Conservation (phyloP, 331 rosid genomes). For the Phaseolus coccineus region DNA sequence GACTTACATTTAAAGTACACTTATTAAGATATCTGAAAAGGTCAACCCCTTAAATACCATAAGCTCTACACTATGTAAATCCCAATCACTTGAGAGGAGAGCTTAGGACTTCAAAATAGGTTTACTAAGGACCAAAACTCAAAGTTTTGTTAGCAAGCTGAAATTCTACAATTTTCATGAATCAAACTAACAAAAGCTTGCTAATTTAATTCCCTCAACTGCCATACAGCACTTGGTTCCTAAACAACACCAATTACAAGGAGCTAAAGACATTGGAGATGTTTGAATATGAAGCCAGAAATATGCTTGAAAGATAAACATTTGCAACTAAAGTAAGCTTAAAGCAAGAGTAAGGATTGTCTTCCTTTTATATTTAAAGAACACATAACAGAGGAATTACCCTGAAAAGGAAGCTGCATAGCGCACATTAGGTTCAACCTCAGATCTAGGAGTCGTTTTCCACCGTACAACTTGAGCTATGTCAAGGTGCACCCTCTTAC, state of each 20-base stretch:
- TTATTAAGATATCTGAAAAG: not conserved
- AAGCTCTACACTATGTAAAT: not conserved
- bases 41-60: not conserved
- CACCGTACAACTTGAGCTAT: slow-evolving; percentile 96
- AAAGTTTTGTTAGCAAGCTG: not conserved
- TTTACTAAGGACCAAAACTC: not conserved
- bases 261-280: slow-evolving; percentile 24
- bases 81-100: not conserved
- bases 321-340: not conserved
- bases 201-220: slow-evolving; percentile 1
- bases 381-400: slow-evolving; percentile 55
- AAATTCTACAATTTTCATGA: not conserved
- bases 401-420: slow-evolving; percentile 98
- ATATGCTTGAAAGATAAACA: slow-evolving; percentile 28
- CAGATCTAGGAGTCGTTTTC: slow-evolving; percentile 73
- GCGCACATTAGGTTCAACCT: slow-evolving; percentile 82
- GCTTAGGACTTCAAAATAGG: not conserved
- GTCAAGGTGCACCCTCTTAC: slow-evolving; percentile 86
- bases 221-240: not conserved
- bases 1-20: no score
- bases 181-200: not conserved
- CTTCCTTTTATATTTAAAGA: slow-evolving; percentile 12
- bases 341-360: not conserved
- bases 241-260: slow-evolving; percentile 10
- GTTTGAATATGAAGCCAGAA: slow-evolving; percentile 20